phyloP scores from a whole-genome alignment of 768 basidiomycete genomes.

The Neoboletus magnificus region DNA sequence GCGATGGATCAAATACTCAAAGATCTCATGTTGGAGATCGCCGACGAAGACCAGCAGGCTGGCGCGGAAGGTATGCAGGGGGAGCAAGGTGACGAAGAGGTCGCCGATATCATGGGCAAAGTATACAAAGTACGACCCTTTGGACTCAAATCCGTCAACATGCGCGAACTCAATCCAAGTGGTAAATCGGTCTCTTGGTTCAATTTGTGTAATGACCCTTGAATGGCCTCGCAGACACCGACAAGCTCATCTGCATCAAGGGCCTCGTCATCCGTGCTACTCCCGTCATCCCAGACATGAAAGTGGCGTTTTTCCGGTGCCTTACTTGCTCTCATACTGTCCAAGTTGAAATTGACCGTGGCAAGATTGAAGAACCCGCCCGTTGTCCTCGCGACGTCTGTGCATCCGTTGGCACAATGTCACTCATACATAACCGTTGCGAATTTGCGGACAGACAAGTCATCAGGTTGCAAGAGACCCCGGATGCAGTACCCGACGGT shows the following conservation, averaged over 20 bases:
- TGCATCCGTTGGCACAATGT: slow-evolving; percentile 83
- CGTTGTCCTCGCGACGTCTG: slow-evolving; percentile 94
- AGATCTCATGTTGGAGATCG: slow-evolving; percentile 86
- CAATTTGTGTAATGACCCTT: not conserved
- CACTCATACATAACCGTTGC: slow-evolving; percentile 94
- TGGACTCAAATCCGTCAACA: slow-evolving; percentile 79
- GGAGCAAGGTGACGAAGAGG: slow-evolving; percentile 74
- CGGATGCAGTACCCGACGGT: slow-evolving; percentile 96
- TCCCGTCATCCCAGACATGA: slow-evolving; percentile 99
- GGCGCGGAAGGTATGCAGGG: slow-evolving; percentile 76
- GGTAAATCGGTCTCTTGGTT: slow-evolving; percentile 45
- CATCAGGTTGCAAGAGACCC: slow-evolving; percentile 93
- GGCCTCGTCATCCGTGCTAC: slow-evolving; percentile 97
- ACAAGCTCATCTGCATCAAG: slow-evolving; percentile 94
- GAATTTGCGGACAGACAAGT: slow-evolving; percentile 96
- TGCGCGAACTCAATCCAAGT: slow-evolving; percentile 92
- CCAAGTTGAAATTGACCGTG: slow-evolving; percentile 96
- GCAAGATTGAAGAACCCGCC: slow-evolving; percentile 90
- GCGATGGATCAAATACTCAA: slow-evolving; percentile 96
- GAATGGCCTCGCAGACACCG: slow-evolving; percentile 66
- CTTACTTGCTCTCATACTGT: slow-evolving; percentile 94
- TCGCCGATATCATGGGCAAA: slow-evolving; percentile 80
- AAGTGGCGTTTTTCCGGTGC: slow-evolving; percentile 97
- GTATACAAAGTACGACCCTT: slow-evolving; percentile 95
- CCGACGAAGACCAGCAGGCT: slow-evolving; percentile 73